These are phyloP conservation scores for Xylariaceae sp. DNA, from an alignment of 2,329 filamentous ascomycete species.

Conservation along the genomic window DNA sequence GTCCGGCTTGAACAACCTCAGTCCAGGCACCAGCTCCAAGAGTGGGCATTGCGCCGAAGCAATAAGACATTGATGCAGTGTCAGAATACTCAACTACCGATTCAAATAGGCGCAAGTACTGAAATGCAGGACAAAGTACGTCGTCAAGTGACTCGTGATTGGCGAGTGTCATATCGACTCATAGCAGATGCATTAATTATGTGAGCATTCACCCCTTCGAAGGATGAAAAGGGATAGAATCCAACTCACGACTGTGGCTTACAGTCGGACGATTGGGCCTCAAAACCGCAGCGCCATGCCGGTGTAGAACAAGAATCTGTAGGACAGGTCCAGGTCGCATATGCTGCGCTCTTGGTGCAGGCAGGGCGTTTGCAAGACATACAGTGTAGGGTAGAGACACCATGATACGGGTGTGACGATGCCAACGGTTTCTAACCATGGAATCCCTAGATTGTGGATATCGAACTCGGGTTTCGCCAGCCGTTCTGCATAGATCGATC, in stretches of 20 bases:
- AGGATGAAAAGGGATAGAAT: not conserved
- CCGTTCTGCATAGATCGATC: slow-evolving; percentile 1
- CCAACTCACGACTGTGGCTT: slow-evolving; percentile 4
- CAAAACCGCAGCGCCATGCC: slow-evolving; percentile 16
- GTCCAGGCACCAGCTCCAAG: slow-evolving; percentile 1
- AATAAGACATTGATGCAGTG: slow-evolving; percentile 6
- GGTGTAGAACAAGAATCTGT: slow-evolving; percentile 26
- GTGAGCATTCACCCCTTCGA: not conserved
- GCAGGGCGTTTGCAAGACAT: slow-evolving; percentile 20
- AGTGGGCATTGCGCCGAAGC: slow-evolving; percentile 6
- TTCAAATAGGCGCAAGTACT: not conserved
- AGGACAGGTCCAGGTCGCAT: slow-evolving; percentile 28
- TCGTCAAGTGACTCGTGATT: not conserved
- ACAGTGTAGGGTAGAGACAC: slow-evolving; percentile 21
- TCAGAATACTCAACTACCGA: not conserved
- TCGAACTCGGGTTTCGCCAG: slow-evolving; percentile 1
- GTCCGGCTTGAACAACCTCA: slow-evolving; percentile 11
- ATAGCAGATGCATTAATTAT: not conserved
- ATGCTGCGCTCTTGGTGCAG: slow-evolving; percentile 20
- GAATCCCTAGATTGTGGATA: slow-evolving; percentile 4
- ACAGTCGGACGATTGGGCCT: slow-evolving; percentile 12
- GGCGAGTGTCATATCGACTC: not conserved
- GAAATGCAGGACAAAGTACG: not conserved
- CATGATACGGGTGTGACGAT: slow-evolving; percentile 20
- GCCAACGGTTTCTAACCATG: slow-evolving; percentile 7